Conservation (phyloP, 2,329 filamentous ascomycete species). For the Macroventuria anomochaeta region DNA sequence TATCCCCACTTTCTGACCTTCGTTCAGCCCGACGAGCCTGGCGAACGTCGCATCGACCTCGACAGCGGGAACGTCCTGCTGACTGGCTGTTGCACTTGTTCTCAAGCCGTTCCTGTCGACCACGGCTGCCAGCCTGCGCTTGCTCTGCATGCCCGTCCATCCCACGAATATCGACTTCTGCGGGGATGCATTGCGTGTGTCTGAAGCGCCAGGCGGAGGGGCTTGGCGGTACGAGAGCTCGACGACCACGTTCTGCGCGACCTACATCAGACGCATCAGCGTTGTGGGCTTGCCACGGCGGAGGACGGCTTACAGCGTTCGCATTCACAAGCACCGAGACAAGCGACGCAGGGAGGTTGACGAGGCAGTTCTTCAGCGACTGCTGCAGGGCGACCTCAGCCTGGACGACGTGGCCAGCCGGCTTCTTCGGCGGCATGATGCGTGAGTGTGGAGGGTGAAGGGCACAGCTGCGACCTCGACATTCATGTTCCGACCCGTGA, state of each 20-base stretch:
- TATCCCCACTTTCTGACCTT: conserved; percentile 77
- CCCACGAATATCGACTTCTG: conserved; percentile 83
- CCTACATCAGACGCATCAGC: conserved; percentile 61
- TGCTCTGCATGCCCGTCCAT: conserved; percentile 98
- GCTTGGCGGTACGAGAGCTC: conserved; percentile 80
- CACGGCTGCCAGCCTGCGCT: conserved; percentile 75
- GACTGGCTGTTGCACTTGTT: conserved; percentile 63
- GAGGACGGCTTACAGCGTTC: conserved; percentile 74
- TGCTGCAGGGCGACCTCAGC: conserved; percentile 86
- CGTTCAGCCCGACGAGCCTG: conserved; percentile 74
- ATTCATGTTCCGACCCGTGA: background rate
- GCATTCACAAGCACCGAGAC: conserved; percentile 86
- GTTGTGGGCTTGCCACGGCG: background rate
- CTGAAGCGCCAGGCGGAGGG: conserved; percentile 52
- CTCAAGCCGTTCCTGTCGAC: conserved; percentile 76
- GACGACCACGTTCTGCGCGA: conserved; percentile 94
- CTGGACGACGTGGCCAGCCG: conserved; percentile 61
- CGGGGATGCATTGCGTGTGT: conserved; percentile 49
- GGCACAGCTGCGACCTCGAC: background rate
- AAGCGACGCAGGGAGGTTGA: conserved; percentile 86
- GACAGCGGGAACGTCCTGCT: conserved; percentile 78
- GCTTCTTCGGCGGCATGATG: conserved; percentile 53
- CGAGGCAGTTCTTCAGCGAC: conserved; percentile 85
- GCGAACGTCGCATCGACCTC: conserved; percentile 90
- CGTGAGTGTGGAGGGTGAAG: conserved; percentile 8